A percentile compares a stretch with the other conserved stretches of the same genome.
These are phyloP conservation scores for Hypholoma sublateritium DNA, from an alignment of 768 basidiomycete genomes.

Conservation along the genomic window DNA sequence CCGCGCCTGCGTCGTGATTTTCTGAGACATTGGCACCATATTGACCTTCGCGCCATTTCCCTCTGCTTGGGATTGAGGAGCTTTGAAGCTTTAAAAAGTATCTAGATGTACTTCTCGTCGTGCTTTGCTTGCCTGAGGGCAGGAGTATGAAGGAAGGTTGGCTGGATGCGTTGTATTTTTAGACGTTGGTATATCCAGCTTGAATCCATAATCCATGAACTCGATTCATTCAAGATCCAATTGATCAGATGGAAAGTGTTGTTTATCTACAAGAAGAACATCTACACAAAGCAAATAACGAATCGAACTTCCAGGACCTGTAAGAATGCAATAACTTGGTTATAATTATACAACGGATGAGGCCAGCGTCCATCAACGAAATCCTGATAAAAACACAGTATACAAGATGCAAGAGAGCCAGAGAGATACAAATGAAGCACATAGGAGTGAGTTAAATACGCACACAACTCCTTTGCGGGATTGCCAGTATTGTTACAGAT, in stretches of 20 bases:
- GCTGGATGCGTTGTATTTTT: neutral
- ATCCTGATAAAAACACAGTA: neutral
- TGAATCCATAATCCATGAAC: neutral
- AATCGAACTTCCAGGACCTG: too few species aligned
- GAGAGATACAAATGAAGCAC: neutral
- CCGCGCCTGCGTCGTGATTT: slow-evolving; percentile 17
- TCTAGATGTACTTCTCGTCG: neutral
- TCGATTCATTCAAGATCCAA: neutral
- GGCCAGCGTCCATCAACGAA: too few species aligned
- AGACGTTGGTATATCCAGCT: neutral
- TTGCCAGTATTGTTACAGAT: neutral
- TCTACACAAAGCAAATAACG: too few species aligned
- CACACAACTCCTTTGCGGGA: neutral
- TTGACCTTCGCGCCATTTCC: neutral
- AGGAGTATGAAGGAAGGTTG: neutral
- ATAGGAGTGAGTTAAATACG: neutral
- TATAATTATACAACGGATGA: too few species aligned
- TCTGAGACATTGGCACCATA: neutral
- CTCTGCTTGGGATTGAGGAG: neutral
- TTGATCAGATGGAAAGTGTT: too few species aligned
- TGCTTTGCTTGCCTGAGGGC: neutral
- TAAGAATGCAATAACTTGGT: too few species aligned
- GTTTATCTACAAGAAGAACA: too few species aligned
- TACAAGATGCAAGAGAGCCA: neutral
- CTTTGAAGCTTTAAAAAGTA: neutral